These are phyloP conservation scores for Termitomyces sp. DNA, from an alignment of 768 basidiomycete genomes.

Conservation along the genomic window DNA sequence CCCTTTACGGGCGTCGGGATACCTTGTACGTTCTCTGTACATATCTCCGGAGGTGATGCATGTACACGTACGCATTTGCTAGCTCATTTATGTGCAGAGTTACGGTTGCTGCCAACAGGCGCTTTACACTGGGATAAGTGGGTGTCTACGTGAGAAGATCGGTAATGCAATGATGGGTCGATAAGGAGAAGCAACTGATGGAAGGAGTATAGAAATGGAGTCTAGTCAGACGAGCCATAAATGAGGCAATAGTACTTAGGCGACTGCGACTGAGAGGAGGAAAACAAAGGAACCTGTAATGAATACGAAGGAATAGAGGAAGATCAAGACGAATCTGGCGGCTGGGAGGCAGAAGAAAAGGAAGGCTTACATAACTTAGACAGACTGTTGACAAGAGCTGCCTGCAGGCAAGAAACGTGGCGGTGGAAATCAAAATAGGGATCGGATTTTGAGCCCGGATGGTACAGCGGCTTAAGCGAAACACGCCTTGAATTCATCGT, in stretches of 20 bases:
- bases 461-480: conserved; percentile 44
- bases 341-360: conserved; percentile 12
- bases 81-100: conserved; percentile 4
- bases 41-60: conserved; percentile 6
- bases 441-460: conserved; percentile 42
- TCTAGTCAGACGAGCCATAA: neutral
- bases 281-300: conserved; percentile 1
- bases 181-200: conserved; percentile 48
- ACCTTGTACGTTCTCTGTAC: conserved; percentile 3
- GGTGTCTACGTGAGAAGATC: conserved; percentile 10
- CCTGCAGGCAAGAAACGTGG: conserved; percentile 81
- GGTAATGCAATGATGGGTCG: conserved; percentile 24
- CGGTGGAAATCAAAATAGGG: conserved; percentile 53
- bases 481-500: conserved; percentile 47
- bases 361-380: conserved; percentile 35
- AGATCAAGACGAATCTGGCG: neutral
- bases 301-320: neutral
- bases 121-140: neutral
- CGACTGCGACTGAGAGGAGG: neutral
- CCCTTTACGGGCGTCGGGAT: neutral
- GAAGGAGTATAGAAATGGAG: conserved; percentile 17
- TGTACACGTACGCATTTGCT: conserved; percentile 5
- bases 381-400: conserved; percentile 39
- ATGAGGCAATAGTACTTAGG: neutral
- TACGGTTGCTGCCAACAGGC: neutral